Percentiles rank a stretch among this genome's conserved stretches.
Conservation (phyloP, 306 rosid genomes). For the Prunus dulcis region DNA sequence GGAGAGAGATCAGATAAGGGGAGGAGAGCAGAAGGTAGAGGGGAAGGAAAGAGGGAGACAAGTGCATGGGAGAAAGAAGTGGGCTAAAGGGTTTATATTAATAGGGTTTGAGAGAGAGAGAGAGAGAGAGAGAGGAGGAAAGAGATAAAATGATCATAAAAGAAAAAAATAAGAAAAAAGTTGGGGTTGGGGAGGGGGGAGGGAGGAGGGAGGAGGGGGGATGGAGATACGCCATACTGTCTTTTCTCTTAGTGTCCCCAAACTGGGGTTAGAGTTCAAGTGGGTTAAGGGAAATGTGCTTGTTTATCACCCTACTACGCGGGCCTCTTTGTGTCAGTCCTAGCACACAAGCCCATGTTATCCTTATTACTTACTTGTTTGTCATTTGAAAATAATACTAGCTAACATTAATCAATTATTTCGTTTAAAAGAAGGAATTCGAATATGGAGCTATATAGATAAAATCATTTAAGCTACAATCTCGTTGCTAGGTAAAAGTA, state of each 20-base stretch:
- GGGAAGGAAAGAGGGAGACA: slow-evolving; percentile 38
- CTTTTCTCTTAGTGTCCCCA: slow-evolving; percentile 44
- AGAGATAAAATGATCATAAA: background rate
- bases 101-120: slow-evolving; percentile 32
- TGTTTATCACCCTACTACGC: slow-evolving; percentile 42
- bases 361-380: slow-evolving; percentile 34
- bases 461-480: too few relatives aligned
- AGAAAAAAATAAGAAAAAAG: background rate
- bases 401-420: background rate
- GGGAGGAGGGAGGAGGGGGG: background rate
- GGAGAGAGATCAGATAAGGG: slow-evolving; percentile 5
- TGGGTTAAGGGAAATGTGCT: slow-evolving; percentile 56
- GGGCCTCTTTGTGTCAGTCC: slow-evolving; percentile 80
- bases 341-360: slow-evolving; percentile 82
- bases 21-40: slow-evolving; percentile 19
- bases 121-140: background rate
- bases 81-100: slow-evolving; percentile 57
- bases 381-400: slow-evolving; percentile 36
- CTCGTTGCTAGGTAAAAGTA: too few relatives aligned
- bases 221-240: slow-evolving; percentile 58
- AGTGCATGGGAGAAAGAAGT: slow-evolving; percentile 69
- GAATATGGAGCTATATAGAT: too few relatives aligned
- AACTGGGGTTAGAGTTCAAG: slow-evolving; percentile 53
- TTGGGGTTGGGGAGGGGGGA: background rate
- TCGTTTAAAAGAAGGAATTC: too few relatives aligned